Percentiles rank a stretch among this genome's conserved stretches.
Conservation (phyloP, 2,329 filamentous ascomycete species). For the Verticillium longisporum region DNA sequence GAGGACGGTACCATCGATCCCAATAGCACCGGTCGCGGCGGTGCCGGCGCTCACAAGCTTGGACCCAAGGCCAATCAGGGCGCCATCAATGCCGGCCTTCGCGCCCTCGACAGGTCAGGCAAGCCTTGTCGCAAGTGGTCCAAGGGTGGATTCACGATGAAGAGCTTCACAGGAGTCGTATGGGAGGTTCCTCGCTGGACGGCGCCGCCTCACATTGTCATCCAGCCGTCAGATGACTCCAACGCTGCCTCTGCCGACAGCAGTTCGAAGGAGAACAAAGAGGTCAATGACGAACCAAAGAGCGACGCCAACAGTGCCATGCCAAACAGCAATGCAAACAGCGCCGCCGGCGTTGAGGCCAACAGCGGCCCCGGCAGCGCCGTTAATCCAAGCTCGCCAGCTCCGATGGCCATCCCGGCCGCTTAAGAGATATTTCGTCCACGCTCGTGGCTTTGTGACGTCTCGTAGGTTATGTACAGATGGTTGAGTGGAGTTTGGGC, state of each 20-base stretch:
- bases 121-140: constrained; percentile 90
- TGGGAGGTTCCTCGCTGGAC: constrained; percentile 84
- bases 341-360: constrained; percentile 43
- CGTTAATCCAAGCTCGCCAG: constrained; percentile 44
- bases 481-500: constrained; percentile 8
- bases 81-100: constrained; percentile 92
- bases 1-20: constrained; percentile 57
- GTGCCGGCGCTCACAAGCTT: constrained; percentile 65
- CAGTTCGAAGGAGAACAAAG: constrained; percentile 58
- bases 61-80: constrained; percentile 95
- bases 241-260: constrained; percentile 38
- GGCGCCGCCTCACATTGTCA: constrained; percentile 54
- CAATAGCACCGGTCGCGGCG: constrained; percentile 38
- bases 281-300: constrained; percentile 43
- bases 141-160: constrained; percentile 73
- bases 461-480: constrained; percentile 2
- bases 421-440: constrained; percentile 14
- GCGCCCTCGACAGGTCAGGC: constrained; percentile 86
- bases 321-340: constrained; percentile 6
- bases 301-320: constrained; percentile 38
- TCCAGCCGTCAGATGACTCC: constrained; percentile 41
- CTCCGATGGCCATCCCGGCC: constrained; percentile 38
- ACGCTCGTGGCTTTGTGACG: background rate
- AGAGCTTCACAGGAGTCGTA: constrained; percentile 82
- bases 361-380: constrained; percentile 38